Evolutionary conservation across 108 stramenopile genomes (phyloP), one percentile per base, ranked within the genome.

Genomic region (Tribonema minus): DNA sequence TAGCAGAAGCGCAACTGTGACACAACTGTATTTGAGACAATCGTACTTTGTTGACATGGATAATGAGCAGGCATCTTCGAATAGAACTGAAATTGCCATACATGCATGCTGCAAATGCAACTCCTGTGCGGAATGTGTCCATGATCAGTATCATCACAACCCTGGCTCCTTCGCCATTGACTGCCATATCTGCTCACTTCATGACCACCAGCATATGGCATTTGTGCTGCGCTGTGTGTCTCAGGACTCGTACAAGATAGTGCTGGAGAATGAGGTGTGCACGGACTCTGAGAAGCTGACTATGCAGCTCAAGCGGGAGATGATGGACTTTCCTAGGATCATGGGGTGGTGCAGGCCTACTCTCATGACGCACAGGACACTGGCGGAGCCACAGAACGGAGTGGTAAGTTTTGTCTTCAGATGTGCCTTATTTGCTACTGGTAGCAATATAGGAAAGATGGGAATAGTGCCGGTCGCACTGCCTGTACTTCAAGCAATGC

Each of bases 211-310:
- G n/a, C n/a, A n/a, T n/a, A n/a, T n/a, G n/a, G 46, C 46, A 15
- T 9, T 54, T 54, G 46, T 54, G 20, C 9, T 20, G 20, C 46
- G 20, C 46, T 54, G 20, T 54, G n/a, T n/a, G n/a, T n/a, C n/a
- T n/a, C n/a, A 54, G 46, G 46, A 98, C 82, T 88, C 92, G 37
- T 94, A 91, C 78, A 88, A 92, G 78, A 87, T 94, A 31, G 94
- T 97, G 12, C 73, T 97, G 9, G 95, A 95, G n/a, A 97, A 98
- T 62, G 93, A 93, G 71, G 91, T 91, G 33, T 38, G 76, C 26
- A 68, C 84, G 6, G 93, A 94, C 67, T 91, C 91, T 88, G 85
- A 88, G 2, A 86, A 90, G 35, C 72, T 96, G 37, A 77, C 95
- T 37, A 82, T 80, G 33, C 81, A 85, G 0, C 89, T 99, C 32